Conservation (phyloP, 768 basidiomycete species). For the Cytidiella melzeri region DNA sequence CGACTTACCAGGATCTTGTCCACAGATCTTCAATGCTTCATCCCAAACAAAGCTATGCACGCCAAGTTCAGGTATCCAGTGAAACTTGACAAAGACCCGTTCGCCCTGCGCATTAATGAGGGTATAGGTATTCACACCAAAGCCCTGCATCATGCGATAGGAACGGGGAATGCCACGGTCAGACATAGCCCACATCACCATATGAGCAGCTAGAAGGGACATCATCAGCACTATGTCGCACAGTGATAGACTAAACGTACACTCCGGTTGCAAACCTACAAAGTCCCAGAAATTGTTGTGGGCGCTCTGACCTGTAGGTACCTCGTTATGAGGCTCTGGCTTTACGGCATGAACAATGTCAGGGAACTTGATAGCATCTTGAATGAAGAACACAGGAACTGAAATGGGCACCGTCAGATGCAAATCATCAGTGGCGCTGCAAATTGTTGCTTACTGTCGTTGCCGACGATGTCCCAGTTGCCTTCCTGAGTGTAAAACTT, state of each 20-base stretch:
- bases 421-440: background rate
- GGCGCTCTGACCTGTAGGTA: conserved; percentile 59
- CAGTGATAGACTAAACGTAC: no score
- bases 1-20: conserved; percentile 70
- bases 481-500: conserved; percentile 84
- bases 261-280: conserved; percentile 62
- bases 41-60: conserved; percentile 86
- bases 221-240: no score
- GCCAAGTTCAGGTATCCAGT: conserved; percentile 76
- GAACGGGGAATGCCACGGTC: conserved; percentile 84
- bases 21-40: conserved; percentile 75
- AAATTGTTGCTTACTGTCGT: conserved; percentile 40
- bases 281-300: conserved; percentile 93
- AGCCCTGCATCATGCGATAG: conserved; percentile 85
- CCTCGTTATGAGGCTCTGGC: conserved; percentile 81
- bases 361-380: conserved; percentile 79
- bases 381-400: conserved; percentile 76
- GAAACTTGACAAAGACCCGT: conserved; percentile 83
- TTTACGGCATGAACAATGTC: conserved; percentile 83
- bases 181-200: conserved; percentile 72
- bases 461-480: conserved; percentile 86
- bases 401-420: no score
- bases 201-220: conserved; percentile 14
- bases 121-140: conserved; percentile 82
- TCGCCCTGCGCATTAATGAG: conserved; percentile 62